These are phyloP conservation scores for Colletotrichum navitas DNA, from an alignment of 2,329 filamentous ascomycete species.

Conservation along the genomic window DNA sequence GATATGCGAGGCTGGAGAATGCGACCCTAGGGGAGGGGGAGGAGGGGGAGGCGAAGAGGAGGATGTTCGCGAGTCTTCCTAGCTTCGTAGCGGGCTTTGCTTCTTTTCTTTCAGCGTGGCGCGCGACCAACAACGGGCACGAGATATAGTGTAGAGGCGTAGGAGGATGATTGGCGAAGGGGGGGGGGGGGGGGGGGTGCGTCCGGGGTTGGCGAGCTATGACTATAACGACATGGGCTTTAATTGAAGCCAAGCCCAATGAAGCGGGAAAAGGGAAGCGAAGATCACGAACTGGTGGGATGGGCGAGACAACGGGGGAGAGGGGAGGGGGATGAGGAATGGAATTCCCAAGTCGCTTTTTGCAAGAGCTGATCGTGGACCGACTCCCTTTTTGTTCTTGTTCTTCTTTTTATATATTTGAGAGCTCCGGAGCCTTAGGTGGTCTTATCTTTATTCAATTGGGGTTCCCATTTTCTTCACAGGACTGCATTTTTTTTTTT, in stretches of 20 bases:
- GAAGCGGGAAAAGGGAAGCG: not conserved
- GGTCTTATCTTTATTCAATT: not conserved
- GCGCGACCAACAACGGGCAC: not conserved
- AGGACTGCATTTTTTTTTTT: not conserved
- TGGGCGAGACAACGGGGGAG: not conserved
- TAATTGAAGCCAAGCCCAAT: not conserved
- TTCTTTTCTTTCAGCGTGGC: not conserved
- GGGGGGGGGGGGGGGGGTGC: not conserved
- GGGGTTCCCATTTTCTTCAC: not conserved
- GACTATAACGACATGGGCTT: conserved; percentile 9
- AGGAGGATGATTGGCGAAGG: not conserved
- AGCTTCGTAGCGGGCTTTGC: not conserved
- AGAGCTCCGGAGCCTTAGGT: too few species aligned
- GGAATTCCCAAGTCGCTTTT: not conserved
- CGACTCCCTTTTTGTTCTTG: not conserved
- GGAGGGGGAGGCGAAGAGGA: not conserved
- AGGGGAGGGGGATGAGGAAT: not conserved
- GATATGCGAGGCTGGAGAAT: conserved; percentile 29
- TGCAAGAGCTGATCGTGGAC: not conserved
- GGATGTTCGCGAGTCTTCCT: not conserved
- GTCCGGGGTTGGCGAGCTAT: not conserved
- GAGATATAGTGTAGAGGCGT: not conserved
- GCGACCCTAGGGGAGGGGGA: conserved; percentile 2
- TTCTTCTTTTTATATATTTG: too few species aligned
- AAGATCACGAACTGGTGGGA: conserved; percentile 24